These are phyloP conservation scores for Amanita phalloides DNA, from an alignment of 768 basidiomycete genomes.

Conservation along the genomic window DNA sequence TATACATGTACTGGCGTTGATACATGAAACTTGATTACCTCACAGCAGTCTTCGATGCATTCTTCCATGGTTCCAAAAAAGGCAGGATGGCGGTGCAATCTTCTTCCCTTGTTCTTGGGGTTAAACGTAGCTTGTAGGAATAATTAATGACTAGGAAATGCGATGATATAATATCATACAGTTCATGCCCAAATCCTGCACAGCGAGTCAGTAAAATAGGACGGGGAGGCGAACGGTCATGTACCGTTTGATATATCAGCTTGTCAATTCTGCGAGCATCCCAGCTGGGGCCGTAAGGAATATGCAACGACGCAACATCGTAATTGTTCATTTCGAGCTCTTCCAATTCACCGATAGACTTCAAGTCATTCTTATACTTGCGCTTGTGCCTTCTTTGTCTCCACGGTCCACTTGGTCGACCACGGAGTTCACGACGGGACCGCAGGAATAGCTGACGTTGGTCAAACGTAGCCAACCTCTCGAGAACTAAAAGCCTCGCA, in stretches of 20 bases:
- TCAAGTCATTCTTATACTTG: constrained; percentile 46
- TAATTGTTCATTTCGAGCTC: constrained; percentile 49
- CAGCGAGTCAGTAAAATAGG: not conserved
- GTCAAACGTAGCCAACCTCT: constrained; percentile 37
- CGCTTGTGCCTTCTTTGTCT: constrained; percentile 22
- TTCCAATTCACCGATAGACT: constrained; percentile 26
- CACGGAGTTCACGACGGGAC: constrained; percentile 38
- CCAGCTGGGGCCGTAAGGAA: constrained; percentile 55
- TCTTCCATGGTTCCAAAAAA: constrained; percentile 5
- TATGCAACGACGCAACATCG: constrained; percentile 41
- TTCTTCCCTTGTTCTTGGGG: constrained; percentile 7
- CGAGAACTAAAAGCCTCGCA: constrained; percentile 50
- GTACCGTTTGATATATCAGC: constrained; percentile 44
- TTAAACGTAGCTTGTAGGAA: constrained; percentile 6
- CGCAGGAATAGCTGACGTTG: constrained; percentile 35
- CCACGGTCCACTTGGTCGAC: constrained; percentile 26
- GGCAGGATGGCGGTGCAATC: constrained; percentile 4
- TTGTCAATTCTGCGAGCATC: constrained; percentile 45
- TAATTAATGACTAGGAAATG: not conserved
- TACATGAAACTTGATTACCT: constrained; percentile 21
- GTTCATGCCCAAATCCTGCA: constrained; percentile 7
- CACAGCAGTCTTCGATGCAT: constrained; percentile 49
- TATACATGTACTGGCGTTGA: not conserved
- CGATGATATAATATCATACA: not conserved
- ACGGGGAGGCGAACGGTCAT: constrained; percentile 7